Evolutionary conservation across 345 rosid genomes (phyloP).

Genomic region (Erysimum cheiranthoides): DNA sequence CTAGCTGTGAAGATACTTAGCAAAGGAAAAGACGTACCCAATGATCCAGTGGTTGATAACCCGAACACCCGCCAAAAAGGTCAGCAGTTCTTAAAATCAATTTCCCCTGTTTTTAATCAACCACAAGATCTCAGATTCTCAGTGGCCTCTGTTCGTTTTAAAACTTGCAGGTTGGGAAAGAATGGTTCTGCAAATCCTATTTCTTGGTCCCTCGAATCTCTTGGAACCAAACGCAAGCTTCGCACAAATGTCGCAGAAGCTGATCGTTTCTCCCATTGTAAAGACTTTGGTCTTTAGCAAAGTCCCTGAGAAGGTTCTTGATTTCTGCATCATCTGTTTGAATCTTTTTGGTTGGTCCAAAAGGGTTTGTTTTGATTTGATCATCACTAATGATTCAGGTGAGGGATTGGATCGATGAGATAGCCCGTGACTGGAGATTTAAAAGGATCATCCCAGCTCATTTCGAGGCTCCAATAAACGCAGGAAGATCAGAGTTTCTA

Average conservation of each 20-base stretch:
- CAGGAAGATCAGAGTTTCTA: constrained; percentile 80
- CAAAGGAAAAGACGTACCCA: constrained; percentile 81
- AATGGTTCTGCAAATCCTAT: constrained; percentile 94
- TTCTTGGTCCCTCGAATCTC: constrained; percentile 94
- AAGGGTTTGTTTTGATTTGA: constrained; percentile 7
- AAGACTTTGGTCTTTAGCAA: constrained; percentile 95
- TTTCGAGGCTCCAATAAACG: constrained; percentile 87
- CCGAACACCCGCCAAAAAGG: constrained; percentile 76
- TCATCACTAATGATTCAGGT: constrained; percentile 53
- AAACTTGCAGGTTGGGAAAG: constrained; percentile 91
- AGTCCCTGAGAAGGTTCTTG: constrained; percentile 90
- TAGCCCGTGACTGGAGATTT: constrained; percentile 86
- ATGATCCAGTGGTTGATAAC: constrained; percentile 86
- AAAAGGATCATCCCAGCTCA: constrained; percentile 96
- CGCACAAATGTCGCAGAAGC: constrained; percentile 89
- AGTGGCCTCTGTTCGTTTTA: constrained; percentile 10
- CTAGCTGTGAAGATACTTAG: constrained; percentile 92
- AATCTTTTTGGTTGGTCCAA: not conserved
- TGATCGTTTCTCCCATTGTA: constrained; percentile 94
- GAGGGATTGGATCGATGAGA: constrained; percentile 89
- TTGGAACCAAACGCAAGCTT: constrained; percentile 95
- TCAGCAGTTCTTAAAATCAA: constrained; percentile 42
- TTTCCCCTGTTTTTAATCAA: constrained; percentile 14
- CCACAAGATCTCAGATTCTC: not conserved
- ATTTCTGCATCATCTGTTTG: not conserved